These are phyloP conservation scores for Rauvolfia tetraphylla DNA, from an alignment of 257 asterid genomes.

Conservation along the genomic window DNA sequence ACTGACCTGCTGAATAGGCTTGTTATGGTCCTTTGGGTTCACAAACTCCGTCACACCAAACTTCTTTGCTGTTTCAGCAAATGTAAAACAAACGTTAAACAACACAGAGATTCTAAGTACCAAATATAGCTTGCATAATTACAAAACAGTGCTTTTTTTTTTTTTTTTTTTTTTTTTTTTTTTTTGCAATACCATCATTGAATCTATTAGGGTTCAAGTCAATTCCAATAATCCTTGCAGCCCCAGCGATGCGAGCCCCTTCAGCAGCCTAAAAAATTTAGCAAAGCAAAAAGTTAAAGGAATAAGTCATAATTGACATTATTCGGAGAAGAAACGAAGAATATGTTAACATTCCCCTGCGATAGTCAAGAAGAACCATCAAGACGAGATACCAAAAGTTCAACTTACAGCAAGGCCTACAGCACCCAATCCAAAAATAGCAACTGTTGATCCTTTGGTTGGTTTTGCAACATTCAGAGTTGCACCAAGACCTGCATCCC, in stretches of 20 bases:
- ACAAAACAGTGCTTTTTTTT: too few relatives aligned
- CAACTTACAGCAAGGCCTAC: constrained; percentile 75
- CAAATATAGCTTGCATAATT: too few relatives aligned
- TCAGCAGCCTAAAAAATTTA: constrained; percentile 65
- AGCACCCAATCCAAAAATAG: constrained; percentile 70
- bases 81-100: background rate
- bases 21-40: constrained; percentile 74
- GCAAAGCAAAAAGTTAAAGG: constrained; percentile 9
- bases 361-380: background rate
- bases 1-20: constrained; percentile 68
- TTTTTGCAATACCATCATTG: constrained; percentile 25
- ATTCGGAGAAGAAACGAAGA: background rate
- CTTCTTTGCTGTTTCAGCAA: constrained; percentile 56
- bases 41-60: constrained; percentile 75
- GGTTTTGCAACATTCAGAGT: constrained; percentile 85
- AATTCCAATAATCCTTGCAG: constrained; percentile 72
- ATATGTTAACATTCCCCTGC: background rate
- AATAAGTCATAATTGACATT: too few relatives aligned
- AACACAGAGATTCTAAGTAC: too few relatives aligned
- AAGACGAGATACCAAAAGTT: background rate
- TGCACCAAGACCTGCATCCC: constrained; percentile 65
- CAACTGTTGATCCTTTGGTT: constrained; percentile 55
- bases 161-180: too few relatives aligned
- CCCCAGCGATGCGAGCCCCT: constrained; percentile 82
- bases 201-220: constrained; percentile 59